Base-by-base conservation (phyloP, 805 yeast species). In the Kuraishia ogatae region DNA sequence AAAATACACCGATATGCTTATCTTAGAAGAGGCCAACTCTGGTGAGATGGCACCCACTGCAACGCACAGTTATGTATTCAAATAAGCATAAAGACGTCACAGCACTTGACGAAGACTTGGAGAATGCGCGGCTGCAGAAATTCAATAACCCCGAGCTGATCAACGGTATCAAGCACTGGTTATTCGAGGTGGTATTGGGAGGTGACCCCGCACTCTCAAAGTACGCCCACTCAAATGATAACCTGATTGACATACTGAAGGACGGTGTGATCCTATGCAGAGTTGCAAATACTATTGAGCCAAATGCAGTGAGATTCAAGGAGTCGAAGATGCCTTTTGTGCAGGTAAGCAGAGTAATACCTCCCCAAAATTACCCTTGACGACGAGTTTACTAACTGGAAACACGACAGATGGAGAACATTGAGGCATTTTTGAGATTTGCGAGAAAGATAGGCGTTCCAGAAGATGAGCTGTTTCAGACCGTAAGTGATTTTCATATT, bases 391-490 rank as follows among this genome's bases (percentile, higher is more conserved):
- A 29, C 55, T 53, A 48, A n/a, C 50, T 21, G n/a, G 2, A 23
- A 21, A 53, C 22, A 56, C 23, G 19, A 19, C 81, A 84, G 69
- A 89, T 89, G 97, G 96, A 89, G 64, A 89, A 89, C 63, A 88
- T 89, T 39, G 82, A 89, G 52, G 80, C 81, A 59, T 89, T 89
- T 63, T 70, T 89, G 46, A 70, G 75, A 5, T 81, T 84, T 54
- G 83, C 90, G 52, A 80, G 83, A 59, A 54, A 65, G 3, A 73
- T 83, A 53, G 93, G 93, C 1, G 83, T 89, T 2, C 89, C 91
- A 5, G 86, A 87, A 60, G 91, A 87, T 64, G 96, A 89, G 65
- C 69, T 87, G 52, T 89, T 89, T 66, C 91, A 86, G 61, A 89
- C 96, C 0, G 71, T 78, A 28, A 48, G 50, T 48, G 7, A 19